Percentiles rank a stretch among this genome's conserved stretches.
These are phyloP conservation scores for Bisporella sp. DNA, from an alignment of 2,329 filamentous ascomycete species.

Conservation along the genomic window DNA sequence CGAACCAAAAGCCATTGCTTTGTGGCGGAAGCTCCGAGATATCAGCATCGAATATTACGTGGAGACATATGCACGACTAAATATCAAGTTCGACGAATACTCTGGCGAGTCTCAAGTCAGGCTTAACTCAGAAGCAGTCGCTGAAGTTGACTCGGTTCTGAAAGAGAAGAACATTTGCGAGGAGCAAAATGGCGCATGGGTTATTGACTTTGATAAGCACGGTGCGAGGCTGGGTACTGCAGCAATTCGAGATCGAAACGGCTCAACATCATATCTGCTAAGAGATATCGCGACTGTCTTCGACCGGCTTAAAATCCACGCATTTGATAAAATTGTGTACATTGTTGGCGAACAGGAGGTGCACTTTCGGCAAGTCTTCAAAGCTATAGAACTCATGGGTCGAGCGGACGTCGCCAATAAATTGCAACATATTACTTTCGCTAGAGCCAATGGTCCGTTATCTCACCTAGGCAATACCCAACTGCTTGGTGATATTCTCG, in stretches of 20 bases:
- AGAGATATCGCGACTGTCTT: conserved; percentile 61
- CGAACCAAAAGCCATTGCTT: conserved; percentile 47
- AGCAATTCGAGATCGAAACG: conserved; percentile 54
- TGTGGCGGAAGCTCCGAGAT: conserved; percentile 59
- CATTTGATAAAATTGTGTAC: conserved; percentile 63
- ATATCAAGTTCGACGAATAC: conserved; percentile 60
- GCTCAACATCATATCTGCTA: conserved; percentile 61
- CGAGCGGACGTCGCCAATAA: background rate
- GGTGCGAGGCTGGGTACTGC: conserved; percentile 60
- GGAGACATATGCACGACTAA: conserved; percentile 55
- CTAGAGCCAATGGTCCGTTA: background rate
- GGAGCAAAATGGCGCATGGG: conserved; percentile 57
- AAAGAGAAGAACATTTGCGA: conserved; percentile 55
- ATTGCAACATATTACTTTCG: conserved; percentile 2
- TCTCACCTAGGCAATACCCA: background rate
- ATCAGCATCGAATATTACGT: conserved; percentile 59
- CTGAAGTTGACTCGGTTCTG: conserved; percentile 49
- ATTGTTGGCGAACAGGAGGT: conserved; percentile 60
- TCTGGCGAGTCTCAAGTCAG: conserved; percentile 61
- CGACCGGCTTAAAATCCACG: conserved; percentile 53
- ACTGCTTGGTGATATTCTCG: conserved; percentile 2
- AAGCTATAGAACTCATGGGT: conserved; percentile 1
- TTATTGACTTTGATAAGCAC: conserved; percentile 65
- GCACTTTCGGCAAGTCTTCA: conserved; percentile 41
- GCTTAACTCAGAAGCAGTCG: conserved; percentile 51